A percentile compares a stretch with the other conserved stretches of the same genome.
Evolutionary conservation across 495 filamentous ascomycete species (phyloP).

Genomic region (Darksidea phi): DNA sequence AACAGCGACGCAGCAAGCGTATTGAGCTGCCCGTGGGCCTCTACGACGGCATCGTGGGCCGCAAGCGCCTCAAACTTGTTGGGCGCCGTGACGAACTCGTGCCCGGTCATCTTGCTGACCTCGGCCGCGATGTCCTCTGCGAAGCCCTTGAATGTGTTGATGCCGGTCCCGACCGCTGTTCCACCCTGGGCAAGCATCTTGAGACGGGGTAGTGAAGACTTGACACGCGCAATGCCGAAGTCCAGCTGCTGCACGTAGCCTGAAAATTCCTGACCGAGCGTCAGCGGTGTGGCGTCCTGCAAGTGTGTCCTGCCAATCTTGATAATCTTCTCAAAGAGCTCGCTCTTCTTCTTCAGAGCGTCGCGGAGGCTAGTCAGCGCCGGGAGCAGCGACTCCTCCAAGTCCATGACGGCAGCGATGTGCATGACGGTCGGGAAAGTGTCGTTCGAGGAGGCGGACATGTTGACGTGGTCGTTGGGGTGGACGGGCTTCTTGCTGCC

Average conservation of each 20-base stretch:
- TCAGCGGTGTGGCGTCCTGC: conserved; percentile 95
- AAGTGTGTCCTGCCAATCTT: conserved; percentile 98
- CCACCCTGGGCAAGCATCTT: conserved; percentile 90
- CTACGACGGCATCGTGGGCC: conserved; percentile 92
- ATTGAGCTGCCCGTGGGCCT: conserved; percentile 89
- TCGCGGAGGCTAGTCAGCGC: conserved; percentile 75
- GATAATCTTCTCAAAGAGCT: conserved; percentile 87
- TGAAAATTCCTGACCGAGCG: conserved; percentile 95
- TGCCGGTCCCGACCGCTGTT: conserved; percentile 93
- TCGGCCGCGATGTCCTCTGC: conserved; percentile 87
- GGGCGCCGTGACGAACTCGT: conserved; percentile 90
- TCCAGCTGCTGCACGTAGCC: conserved; percentile 95
- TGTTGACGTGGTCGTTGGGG: conserved; percentile 99
- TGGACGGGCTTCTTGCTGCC: conserved; percentile 97
- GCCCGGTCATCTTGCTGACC: conserved; percentile 86
- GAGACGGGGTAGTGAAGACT: conserved; percentile 78
- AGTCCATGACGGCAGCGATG: conserved; percentile 92
- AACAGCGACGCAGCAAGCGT: conserved; percentile 88
- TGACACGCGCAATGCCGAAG: conserved; percentile 82
- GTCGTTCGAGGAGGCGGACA: conserved; percentile 97
- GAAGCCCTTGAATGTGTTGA: conserved; percentile 97
- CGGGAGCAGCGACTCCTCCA: conserved; percentile 81
- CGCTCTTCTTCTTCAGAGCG: conserved; percentile 84
- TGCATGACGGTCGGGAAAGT: conserved; percentile 99
- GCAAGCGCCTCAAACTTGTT: conserved; percentile 99